Evolutionary conservation across 768 basidiomycete genomes (phyloP), one percentile per base, ranked within the genome.

Genomic region (Hygrocybe punicea): DNA sequence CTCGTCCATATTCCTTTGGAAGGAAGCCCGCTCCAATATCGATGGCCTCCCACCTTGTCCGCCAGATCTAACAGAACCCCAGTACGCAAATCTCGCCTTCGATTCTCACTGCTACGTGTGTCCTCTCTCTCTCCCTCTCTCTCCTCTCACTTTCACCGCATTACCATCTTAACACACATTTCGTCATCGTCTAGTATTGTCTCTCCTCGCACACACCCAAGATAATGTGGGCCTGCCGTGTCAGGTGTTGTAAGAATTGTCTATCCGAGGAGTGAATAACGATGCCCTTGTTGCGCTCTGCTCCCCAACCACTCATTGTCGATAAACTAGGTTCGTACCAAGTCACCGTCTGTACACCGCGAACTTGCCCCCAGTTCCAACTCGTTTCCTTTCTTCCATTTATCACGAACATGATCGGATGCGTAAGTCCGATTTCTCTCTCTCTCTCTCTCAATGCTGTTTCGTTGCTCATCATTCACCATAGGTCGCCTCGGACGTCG

Each of bases 1-100:
- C 37, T 78, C 79, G n/a, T 68, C 78, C 0, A 66, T 72, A 24
- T 73, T 73, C 14, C 71, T 83, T n/a, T 85, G 83, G 84, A 78
- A 72, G 58, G 61, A 70, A 21, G 75, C 78, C 34, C 73, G 77
- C 17, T 65, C 65, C 29, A 76, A 76, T 53, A 66, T 83, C 21
- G 63, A 66, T 8, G 73, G 69, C 42, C 61, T 84, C 46, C 84
- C 83, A 1, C 72, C 74, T 40, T 77, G 76, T 50, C 82, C 82
- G 10, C 63, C 70, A 35, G 78, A 72, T 36, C 71, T 84, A 74
- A 73, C 67, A 44, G 81, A 84, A 58, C 78, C 79, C 7, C 72
- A 76, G 25, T 85, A 76, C 68, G 76, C 76, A 6, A 79, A 81
- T 60, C 73, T 85, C 24, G 72, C 70, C 8, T 85, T 81, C 57